A percentile compares a stretch with the other conserved stretches of the same genome.
These are phyloP conservation scores for Papiliotrema flavescens DNA, from an alignment of 1,284 basidiomycete species.

Conservation along the genomic window DNA sequence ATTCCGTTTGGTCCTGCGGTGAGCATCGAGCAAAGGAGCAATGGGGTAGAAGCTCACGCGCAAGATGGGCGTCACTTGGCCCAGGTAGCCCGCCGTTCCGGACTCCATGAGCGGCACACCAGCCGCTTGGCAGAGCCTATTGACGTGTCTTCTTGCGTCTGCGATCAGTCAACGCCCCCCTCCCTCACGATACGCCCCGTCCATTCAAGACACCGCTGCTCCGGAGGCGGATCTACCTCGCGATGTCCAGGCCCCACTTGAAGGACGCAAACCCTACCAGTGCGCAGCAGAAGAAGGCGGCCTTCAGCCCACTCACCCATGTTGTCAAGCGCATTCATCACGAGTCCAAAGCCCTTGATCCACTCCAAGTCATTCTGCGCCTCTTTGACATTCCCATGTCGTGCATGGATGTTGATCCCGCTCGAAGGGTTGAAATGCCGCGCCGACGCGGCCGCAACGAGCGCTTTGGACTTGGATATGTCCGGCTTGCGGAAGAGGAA, in stretches of 20 bases:
- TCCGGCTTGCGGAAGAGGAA: constrained; percentile 98
- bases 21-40: constrained; percentile 14
- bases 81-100: constrained; percentile 92
- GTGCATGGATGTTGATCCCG: constrained; percentile 73
- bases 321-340: constrained; percentile 95
- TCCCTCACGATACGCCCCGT: background rate
- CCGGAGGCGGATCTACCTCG: too few species aligned
- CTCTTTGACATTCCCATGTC: constrained; percentile 96
- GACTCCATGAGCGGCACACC: constrained; percentile 90
- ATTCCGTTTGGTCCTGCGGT: constrained; percentile 72
- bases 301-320: constrained; percentile 63
- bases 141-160: constrained; percentile 89
- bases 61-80: constrained; percentile 60
- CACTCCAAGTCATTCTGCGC: constrained; percentile 83
- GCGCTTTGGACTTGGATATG: constrained; percentile 91
- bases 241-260: too few species aligned
- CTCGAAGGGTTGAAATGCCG: constrained; percentile 77
- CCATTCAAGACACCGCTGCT: background rate
- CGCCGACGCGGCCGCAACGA: constrained; percentile 88
- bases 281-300: too few species aligned
- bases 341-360: constrained; percentile 86
- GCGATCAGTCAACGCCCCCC: background rate
- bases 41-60: constrained; percentile 52
- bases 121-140: constrained; percentile 93
- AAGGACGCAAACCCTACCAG: too few species aligned